Base-by-base conservation (phyloP, 148 eudicot species). In the Silene uniflora region DNA sequence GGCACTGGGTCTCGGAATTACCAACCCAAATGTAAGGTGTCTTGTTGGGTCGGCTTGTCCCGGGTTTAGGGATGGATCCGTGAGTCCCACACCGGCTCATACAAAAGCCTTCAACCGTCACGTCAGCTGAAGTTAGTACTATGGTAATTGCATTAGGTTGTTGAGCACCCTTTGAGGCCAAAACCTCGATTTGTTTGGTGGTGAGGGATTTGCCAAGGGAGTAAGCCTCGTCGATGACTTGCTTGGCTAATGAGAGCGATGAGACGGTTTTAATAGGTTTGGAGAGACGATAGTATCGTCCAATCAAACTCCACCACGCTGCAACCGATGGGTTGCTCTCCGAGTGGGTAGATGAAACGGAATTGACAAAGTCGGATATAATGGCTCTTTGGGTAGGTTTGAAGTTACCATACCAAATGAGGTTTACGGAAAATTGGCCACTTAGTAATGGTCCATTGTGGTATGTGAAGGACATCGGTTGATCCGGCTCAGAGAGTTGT, bases 11-110 rank as follows among this genome's bases (percentile, higher is more conserved):
- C 73, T 77, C 88, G 0, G 90, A 81, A 72, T 87, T 87, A 3
- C 90, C 90, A 2, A 87, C 90, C 90, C 90, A 87, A 4, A 81
- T 80, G 84, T 87, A 87, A 3, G 90, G 79, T 11, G 73, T 83
- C 67, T 77, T 79, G 61, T 24, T 52, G 1, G 5, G 35, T 39
- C 10, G 6, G 8, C 9, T 39, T 39, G 44, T 39, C 9, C 44
- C 44, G 44, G 44, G 44, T 39, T 56, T 29, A 10, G 69, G 8
- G 12, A 69, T 24, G 17, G 73, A 73, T 0, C 85, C 87, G 71
- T 88, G 89, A 63, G 86, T 74, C 29, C 86, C 89, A 67, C 89
- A 86, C 25, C 78, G 29, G 73, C 80, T 86, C 55, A 64, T 71
- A 62, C 90, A 88, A 61, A 88, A 84, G 1, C 84, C 84, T 5